A percentile compares a stretch with the other conserved stretches of the same genome.
Conservation (phyloP, 2,329 filamentous ascomycete genomes). For the Colletotrichum truncatum region DNA sequence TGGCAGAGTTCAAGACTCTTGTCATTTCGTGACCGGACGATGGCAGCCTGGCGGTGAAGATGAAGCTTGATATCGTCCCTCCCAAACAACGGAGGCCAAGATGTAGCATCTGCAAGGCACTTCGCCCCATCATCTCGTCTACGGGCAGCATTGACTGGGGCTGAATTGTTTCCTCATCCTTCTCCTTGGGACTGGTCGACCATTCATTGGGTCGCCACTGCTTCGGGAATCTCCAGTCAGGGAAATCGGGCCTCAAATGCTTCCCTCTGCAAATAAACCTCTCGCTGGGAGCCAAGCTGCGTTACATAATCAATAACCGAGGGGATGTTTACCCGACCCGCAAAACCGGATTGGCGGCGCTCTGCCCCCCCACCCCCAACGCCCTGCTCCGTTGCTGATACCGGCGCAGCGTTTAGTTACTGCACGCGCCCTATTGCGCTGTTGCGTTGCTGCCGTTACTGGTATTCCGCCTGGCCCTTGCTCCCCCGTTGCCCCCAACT, state of each 20-base stretch:
- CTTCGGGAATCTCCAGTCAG: conserved; percentile 3
- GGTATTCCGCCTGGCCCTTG: not conserved
- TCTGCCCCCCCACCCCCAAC: conserved; percentile 1
- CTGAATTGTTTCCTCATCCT: conserved; percentile 2
- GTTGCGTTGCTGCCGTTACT: not conserved
- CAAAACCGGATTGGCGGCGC: not conserved
- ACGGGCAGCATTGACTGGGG: conserved; percentile 13
- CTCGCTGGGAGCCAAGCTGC: not conserved
- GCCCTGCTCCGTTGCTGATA: conserved; percentile 2
- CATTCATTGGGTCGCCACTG: conserved; percentile 12
- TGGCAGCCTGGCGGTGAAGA: conserved; percentile 12
- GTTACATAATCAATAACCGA: conserved; percentile 16
- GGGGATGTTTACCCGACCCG: too few species aligned
- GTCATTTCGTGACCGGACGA: conserved; percentile 3
- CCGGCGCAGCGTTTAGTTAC: not conserved
- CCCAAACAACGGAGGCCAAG: not conserved
- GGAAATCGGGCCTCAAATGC: conserved; percentile 10
- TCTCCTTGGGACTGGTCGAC: not conserved
- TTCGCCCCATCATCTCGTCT: conserved; percentile 28
- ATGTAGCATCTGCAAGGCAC: not conserved
- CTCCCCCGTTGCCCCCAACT: not conserved
- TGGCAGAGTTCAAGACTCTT: not conserved
- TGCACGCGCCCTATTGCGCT: conserved; percentile 8
- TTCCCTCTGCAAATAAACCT: not conserved
- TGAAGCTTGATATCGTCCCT: not conserved